Evolutionary conservation across 2,329 filamentous ascomycete genomes (phyloP).

Genomic region (Paraphaeosphaeria sporulosa): DNA sequence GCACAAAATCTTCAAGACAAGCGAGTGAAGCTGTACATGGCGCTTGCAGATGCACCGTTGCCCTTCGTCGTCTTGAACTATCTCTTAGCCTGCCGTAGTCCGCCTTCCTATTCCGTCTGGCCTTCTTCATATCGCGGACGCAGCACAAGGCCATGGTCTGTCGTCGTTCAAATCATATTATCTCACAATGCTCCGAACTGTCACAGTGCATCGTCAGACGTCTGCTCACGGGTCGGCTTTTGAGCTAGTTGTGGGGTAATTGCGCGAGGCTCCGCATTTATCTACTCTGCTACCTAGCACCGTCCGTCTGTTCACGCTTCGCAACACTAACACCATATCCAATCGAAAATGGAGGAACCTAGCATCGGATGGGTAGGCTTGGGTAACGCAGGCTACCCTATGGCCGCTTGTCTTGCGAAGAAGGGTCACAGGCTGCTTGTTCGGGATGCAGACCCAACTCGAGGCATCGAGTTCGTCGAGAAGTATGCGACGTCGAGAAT

Average conservation of each 20-base stretch:
- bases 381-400: conserved; percentile 29
- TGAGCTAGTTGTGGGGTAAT: conserved; percentile 27
- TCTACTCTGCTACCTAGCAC: background rate
- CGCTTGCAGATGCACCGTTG: background rate
- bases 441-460: conserved; percentile 26
- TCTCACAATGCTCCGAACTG: background rate
- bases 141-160: background rate
- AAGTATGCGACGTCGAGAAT: conserved; percentile 26
- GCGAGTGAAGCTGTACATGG: background rate
- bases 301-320: background rate
- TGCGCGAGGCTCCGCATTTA: conserved; percentile 23
- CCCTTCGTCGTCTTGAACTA: conserved; percentile 9
- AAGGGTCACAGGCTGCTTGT: conserved; percentile 26
- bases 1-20: background rate
- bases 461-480: conserved; percentile 28
- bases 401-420: conserved; percentile 30
- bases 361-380: conserved; percentile 30
- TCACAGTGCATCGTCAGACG: background rate
- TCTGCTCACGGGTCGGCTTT: conserved; percentile 18
- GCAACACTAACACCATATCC: conserved; percentile 2
- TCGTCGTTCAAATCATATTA: background rate
- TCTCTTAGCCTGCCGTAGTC: background rate
- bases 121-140: background rate
- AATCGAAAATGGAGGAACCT: conserved; percentile 19
- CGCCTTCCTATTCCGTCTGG: conserved; percentile 3